These are phyloP conservation scores for Malassezia caprae DNA, from an alignment of 1,284 basidiomycete genomes.

Conservation along the genomic window DNA sequence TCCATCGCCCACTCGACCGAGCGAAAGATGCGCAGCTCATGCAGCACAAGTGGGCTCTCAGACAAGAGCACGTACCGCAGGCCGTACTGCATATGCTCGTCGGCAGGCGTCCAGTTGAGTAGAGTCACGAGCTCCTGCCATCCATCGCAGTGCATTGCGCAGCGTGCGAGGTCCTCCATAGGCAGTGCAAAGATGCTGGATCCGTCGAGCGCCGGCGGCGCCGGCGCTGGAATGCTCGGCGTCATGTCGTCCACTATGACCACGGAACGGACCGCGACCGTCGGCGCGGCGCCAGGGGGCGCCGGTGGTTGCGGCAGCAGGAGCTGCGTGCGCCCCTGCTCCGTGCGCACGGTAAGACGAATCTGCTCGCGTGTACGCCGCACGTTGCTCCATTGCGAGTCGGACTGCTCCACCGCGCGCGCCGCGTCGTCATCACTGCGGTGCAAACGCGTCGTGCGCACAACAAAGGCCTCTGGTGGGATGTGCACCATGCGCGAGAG, in stretches of 20 bases:
- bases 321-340: background rate
- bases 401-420: slow-evolving; percentile 6
- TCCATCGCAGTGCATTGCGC: slow-evolving; percentile 3
- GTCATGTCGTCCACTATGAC: slow-evolving; percentile 14
- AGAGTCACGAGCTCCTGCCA: slow-evolving; percentile 10
- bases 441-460: slow-evolving; percentile 9
- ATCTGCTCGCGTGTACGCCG: slow-evolving; percentile 16
- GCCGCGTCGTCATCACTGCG: slow-evolving; percentile 14
- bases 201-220: background rate
- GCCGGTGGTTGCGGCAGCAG: slow-evolving; percentile 9
- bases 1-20: slow-evolving; percentile 1
- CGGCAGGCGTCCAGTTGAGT: slow-evolving; percentile 7
- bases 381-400: slow-evolving; percentile 19
- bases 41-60: slow-evolving; percentile 8
- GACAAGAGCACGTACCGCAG: slow-evolving; percentile 15
- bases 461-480: slow-evolving; percentile 12
- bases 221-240: background rate
- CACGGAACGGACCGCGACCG: slow-evolving; percentile 10
- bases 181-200: background rate
- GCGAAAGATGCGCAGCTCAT: slow-evolving; percentile 15
- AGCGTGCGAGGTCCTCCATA: background rate
- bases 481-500: slow-evolving; percentile 9
- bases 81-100: slow-evolving; percentile 5
- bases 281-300: slow-evolving; percentile 10
- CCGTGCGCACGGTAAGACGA: slow-evolving; percentile 12